phyloP scores from a whole-genome alignment of 441 rosid genomes.

The Omphalea diandra region DNA sequence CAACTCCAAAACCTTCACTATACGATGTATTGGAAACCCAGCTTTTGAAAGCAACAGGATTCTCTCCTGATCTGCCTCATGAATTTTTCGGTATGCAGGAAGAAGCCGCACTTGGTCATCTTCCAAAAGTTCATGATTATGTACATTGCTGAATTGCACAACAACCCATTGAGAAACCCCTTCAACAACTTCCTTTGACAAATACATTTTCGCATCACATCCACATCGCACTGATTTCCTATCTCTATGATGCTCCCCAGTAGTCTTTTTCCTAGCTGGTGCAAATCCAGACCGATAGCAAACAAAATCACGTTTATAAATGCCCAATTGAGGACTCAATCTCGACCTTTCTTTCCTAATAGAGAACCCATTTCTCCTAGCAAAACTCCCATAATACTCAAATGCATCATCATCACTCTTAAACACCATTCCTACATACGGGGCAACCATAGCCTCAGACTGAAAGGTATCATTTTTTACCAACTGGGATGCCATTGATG shows the following conservation, averaged over 20 bases:
- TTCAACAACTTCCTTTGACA: slow-evolving; percentile 69
- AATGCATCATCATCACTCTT: slow-evolving; percentile 79
- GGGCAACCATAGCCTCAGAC: slow-evolving; percentile 26
- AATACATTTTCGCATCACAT: slow-evolving; percentile 82
- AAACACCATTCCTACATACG: slow-evolving; percentile 83
- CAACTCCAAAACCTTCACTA: slow-evolving; percentile 75
- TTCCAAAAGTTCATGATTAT: slow-evolving; percentile 87
- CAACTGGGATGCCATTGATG: slow-evolving; percentile 38
- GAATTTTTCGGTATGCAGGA: slow-evolving; percentile 92
- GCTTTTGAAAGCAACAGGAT: slow-evolving; percentile 86
- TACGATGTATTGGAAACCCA: slow-evolving; percentile 81
- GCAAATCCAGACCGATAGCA: slow-evolving; percentile 91
- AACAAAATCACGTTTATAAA: slow-evolving; percentile 83
- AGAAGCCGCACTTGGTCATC: slow-evolving; percentile 88
- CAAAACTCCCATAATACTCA: slow-evolving; percentile 74
- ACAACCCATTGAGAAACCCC: slow-evolving; percentile 73
- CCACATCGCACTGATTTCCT: slow-evolving; percentile 88
- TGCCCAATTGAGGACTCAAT: slow-evolving; percentile 74
- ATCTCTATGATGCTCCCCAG: slow-evolving; percentile 82
- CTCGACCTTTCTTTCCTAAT: slow-evolving; percentile 88
- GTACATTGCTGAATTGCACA: slow-evolving; percentile 87
- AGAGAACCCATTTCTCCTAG: slow-evolving; percentile 83
- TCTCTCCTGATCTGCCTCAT: slow-evolving; percentile 81
- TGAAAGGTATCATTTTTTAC: slow-evolving; percentile 39
- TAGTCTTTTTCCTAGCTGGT: slow-evolving; percentile 73